phyloP scores from a whole-genome alignment of 148 eudicot genomes.

The Mesembryanthemum crystallinum region DNA sequence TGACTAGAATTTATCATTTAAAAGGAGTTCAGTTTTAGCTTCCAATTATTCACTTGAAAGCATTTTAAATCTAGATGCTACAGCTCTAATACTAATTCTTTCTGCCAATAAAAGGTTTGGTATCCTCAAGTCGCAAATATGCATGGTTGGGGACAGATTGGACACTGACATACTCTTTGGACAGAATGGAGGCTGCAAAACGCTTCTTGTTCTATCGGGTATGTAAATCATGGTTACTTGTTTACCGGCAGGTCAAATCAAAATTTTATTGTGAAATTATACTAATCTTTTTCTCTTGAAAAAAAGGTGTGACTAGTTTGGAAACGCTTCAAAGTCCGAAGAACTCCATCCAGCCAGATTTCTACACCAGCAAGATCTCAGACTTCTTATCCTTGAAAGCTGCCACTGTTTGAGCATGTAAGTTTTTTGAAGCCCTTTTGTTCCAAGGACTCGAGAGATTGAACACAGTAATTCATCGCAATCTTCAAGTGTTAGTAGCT shows the following conservation, averaged over 20 bases:
- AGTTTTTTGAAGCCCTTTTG: conserved; percentile 7
- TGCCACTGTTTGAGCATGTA: conserved; percentile 56
- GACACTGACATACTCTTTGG: conserved; percentile 97
- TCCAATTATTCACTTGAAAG: too few species aligned
- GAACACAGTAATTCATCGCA: neutral
- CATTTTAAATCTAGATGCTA: neutral
- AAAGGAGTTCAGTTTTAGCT: neutral
- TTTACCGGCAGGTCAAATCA: neutral
- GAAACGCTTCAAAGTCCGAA: conserved; percentile 75
- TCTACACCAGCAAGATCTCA: conserved; percentile 86
- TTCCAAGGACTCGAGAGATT: neutral
- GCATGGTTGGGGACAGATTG: conserved; percentile 99
- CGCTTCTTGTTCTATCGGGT: conserved; percentile 99
- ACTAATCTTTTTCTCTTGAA: neutral
- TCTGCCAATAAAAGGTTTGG: conserved; percentile 51
- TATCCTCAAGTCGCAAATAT: conserved; percentile 81
- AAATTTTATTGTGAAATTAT: neutral
- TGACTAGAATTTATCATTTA: neutral
- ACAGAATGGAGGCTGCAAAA: conserved; percentile 96
- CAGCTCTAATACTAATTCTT: neutral
- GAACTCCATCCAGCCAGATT: conserved; percentile 88
- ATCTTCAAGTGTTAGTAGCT: neutral
- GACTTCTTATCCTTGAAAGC: conserved; percentile 88
- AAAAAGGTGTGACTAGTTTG: conserved; percentile 72
- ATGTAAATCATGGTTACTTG: neutral